These are phyloP conservation scores for Inonotus obliquus DNA, from an alignment of 1,284 basidiomycete genomes.

Conservation along the genomic window DNA sequence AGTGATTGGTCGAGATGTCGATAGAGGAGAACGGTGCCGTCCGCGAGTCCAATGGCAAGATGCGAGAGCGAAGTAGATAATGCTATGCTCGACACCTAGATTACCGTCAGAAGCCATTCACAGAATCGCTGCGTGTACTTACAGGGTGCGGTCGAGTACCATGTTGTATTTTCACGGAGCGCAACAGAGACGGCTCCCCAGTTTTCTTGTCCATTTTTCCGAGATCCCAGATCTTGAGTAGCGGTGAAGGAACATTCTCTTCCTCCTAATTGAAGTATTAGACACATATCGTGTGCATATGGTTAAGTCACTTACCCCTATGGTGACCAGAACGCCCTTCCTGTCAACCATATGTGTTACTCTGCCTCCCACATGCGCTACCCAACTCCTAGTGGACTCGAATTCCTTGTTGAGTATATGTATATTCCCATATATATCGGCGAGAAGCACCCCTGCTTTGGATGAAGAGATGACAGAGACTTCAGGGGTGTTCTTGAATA, in stretches of 20 bases:
- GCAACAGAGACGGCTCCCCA: constrained; percentile 62
- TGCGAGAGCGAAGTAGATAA: constrained; percentile 79
- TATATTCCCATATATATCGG: constrained; percentile 79
- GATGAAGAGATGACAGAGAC: constrained; percentile 65
- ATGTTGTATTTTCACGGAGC: constrained; percentile 75
- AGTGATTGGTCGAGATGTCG: constrained; percentile 88
- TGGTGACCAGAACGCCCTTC: constrained; percentile 73
- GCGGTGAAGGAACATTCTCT: constrained; percentile 62
- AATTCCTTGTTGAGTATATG: constrained; percentile 76
- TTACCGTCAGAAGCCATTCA: constrained; percentile 5
- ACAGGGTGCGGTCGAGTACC: constrained; percentile 81
- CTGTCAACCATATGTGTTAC: constrained; percentile 85
- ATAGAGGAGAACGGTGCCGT: constrained; percentile 92
- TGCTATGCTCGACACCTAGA: constrained; percentile 76
- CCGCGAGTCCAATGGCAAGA: constrained; percentile 87
- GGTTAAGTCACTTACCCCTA: constrained; percentile 59
- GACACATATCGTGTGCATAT: neutral
- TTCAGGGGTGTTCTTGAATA: constrained; percentile 74
- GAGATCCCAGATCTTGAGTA: constrained; percentile 90
- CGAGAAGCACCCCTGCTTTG: constrained; percentile 61
- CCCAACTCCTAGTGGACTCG: constrained; percentile 66
- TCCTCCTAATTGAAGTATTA: constrained; percentile 60
- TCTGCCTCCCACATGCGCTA: constrained; percentile 69
- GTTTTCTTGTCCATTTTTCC: constrained; percentile 71
- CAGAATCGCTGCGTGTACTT: constrained; percentile 22